Evolutionary conservation across 148 eudicot genomes (phyloP).

Genomic region (Spergularia marina): DNA sequence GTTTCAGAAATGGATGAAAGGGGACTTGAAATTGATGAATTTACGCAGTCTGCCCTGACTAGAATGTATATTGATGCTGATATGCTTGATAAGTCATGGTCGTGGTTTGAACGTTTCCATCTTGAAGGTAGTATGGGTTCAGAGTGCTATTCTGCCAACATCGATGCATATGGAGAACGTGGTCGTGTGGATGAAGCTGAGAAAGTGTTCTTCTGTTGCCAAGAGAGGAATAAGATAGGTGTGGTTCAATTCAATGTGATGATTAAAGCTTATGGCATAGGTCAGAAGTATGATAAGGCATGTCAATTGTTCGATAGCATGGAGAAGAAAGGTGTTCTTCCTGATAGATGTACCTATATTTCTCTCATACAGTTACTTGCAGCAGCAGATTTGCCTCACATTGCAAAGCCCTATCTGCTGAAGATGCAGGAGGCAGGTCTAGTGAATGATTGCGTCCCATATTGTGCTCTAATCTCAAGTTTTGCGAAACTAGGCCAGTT

Average conservation of each 20-base stretch:
- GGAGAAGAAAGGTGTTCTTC: constrained; percentile 51
- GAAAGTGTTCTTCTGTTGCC: constrained; percentile 62
- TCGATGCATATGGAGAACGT: constrained; percentile 87
- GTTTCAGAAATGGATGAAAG: constrained; percentile 68
- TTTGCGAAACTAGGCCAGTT: constrained; percentile 57
- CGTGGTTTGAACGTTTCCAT: constrained; percentile 82
- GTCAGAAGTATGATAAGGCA: constrained; percentile 61
- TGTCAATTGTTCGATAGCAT: constrained; percentile 69
- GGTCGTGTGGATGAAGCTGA: constrained; percentile 73
- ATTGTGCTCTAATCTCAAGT: constrained; percentile 82
- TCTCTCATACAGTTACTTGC: constrained; percentile 76
- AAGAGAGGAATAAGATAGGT: constrained; percentile 41
- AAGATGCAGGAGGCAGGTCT: constrained; percentile 71
- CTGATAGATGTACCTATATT: constrained; percentile 79
- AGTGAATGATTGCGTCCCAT: constrained; percentile 63
- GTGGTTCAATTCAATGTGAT: constrained; percentile 84
- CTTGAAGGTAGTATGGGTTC: constrained; percentile 60
- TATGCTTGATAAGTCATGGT: constrained; percentile 70
- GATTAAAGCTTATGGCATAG: constrained; percentile 87
- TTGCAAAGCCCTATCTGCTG: constrained; percentile 57
- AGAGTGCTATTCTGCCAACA: constrained; percentile 86
- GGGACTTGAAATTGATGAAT: constrained; percentile 73
- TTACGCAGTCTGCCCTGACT: constrained; percentile 77
- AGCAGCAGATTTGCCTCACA: constrained; percentile 68
- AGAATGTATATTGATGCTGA: constrained; percentile 88